A percentile compares a stretch with the other conserved stretches of the same genome.
Conservation (phyloP, 2,329 filamentous ascomycete species). For the Chrysoporthe austroafricana region DNA sequence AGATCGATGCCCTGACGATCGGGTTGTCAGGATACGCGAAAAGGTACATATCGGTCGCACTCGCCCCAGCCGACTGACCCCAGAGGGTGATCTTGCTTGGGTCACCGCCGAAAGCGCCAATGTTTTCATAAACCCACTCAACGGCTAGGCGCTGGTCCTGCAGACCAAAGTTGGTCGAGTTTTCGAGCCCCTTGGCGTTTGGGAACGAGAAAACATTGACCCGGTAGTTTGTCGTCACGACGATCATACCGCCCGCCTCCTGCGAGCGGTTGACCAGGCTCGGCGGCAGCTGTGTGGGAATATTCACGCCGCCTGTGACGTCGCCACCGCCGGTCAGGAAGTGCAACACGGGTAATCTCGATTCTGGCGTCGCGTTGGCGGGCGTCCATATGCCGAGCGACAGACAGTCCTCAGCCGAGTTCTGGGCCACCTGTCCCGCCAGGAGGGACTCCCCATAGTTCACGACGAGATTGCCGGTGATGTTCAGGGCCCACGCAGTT, state of each 20-base stretch:
- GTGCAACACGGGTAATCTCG: constrained; percentile 20
- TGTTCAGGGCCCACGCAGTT: constrained; percentile 13
- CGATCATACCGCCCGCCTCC: constrained; percentile 39
- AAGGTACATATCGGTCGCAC: constrained; percentile 33
- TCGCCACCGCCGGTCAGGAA: constrained; percentile 24
- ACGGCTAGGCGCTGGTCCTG: constrained; percentile 33
- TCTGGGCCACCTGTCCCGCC: constrained; percentile 8
- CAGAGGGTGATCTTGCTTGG: constrained; percentile 41
- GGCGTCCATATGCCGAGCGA: constrained; percentile 51
- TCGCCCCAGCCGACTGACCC: constrained; percentile 35
- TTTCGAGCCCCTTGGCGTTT: constrained; percentile 33
- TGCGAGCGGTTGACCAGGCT: constrained; percentile 45
- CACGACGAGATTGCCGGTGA: constrained; percentile 15
- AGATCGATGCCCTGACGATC: constrained; percentile 28
- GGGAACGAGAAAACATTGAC: constrained; percentile 36
- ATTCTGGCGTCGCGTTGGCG: constrained; percentile 41
- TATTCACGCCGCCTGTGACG: constrained; percentile 39
- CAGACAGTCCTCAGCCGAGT: constrained; percentile 42
- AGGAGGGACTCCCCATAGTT: constrained; percentile 17
- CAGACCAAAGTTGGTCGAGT: constrained; percentile 26
- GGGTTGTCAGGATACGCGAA: constrained; percentile 36
- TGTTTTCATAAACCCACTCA: constrained; percentile 45
- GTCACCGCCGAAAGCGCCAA: constrained; percentile 46
- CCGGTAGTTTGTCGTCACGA: constrained; percentile 42
- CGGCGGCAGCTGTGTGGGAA: constrained; percentile 45